Evolutionary conservation across 116 monocot species (phyloP).

Genomic region (Trichopus zeylanicus): DNA sequence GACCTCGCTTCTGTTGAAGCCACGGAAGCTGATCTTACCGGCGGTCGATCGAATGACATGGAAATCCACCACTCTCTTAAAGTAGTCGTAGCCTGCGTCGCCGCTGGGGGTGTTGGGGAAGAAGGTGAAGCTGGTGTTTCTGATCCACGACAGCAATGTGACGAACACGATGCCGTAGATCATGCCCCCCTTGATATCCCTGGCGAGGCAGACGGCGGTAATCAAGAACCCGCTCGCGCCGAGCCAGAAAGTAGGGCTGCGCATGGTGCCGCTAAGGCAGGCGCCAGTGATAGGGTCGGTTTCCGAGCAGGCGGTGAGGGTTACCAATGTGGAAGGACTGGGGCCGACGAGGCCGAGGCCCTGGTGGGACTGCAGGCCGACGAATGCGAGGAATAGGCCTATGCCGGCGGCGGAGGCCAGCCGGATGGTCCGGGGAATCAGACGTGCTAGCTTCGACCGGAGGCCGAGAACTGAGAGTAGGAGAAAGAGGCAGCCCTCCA

Average conservation of each 20-base stretch:
- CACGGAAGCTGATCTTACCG: slow-evolving; percentile 29
- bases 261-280: slow-evolving; percentile 25
- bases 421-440: slow-evolving; percentile 49
- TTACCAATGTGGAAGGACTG: slow-evolving; percentile 42
- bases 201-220: slow-evolving; percentile 26
- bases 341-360: slow-evolving; percentile 68
- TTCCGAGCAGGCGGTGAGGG: slow-evolving; percentile 37
- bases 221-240: slow-evolving; percentile 43
- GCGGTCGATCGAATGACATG: slow-evolving; percentile 34
- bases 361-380: slow-evolving; percentile 39
- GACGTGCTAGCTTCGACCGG: slow-evolving; percentile 35
- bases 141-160: slow-evolving; percentile 47
- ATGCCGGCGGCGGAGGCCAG: slow-evolving; percentile 58
- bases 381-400: slow-evolving; percentile 70
- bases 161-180: slow-evolving; percentile 65
- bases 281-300: slow-evolving; percentile 30
- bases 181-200: slow-evolving; percentile 40
- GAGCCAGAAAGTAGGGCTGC: slow-evolving; percentile 70
- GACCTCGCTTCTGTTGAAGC: slow-evolving; percentile 20
- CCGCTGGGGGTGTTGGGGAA: slow-evolving; percentile 45
- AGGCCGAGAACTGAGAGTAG: slow-evolving; percentile 40
- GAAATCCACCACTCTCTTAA: slow-evolving; percentile 47
- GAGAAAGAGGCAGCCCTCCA: slow-evolving; percentile 49
- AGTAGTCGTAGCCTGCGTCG: slow-evolving; percentile 32
- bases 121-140: slow-evolving; percentile 33